A percentile compares a stretch with the other conserved stretches of the same genome.
Conservation (phyloP, 73 alveolate genomes). For the Uronychia setigera region DNA sequence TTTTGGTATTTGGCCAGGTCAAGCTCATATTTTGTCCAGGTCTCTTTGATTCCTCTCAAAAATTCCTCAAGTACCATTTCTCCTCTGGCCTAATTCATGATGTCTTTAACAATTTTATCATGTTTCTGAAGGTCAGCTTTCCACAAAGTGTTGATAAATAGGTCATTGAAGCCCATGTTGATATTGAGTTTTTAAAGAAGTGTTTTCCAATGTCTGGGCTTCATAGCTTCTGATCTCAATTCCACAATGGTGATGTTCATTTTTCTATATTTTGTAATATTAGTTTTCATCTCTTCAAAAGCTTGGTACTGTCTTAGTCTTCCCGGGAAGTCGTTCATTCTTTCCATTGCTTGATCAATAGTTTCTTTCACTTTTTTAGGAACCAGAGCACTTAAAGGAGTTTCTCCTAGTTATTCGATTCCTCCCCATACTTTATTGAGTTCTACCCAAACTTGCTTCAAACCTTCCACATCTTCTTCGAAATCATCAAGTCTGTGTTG, state of each 20-base stretch:
- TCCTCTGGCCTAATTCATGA: constrained; percentile 95
- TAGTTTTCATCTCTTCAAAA: constrained; percentile 94
- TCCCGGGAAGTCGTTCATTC: constrained; percentile 72
- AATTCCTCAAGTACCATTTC: constrained; percentile 95
- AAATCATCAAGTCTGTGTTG: constrained; percentile 83
- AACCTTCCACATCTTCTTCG: constrained; percentile 77
- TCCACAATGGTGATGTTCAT: constrained; percentile 88
- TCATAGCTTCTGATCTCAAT: constrained; percentile 98
- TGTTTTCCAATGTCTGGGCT: constrained; percentile 97
- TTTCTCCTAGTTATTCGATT: constrained; percentile 84
- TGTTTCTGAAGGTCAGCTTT: constrained; percentile 82
- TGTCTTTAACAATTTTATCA: constrained; percentile 89
- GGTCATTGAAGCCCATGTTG: constrained; percentile 73
- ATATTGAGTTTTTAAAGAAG: constrained; percentile 80
- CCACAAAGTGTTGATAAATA: constrained; percentile 80
- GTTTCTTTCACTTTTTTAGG: constrained; percentile 90
- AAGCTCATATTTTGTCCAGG: constrained; percentile 93
- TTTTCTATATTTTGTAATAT: constrained; percentile 80
- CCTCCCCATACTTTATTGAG: constrained; percentile 77
- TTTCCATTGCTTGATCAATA: constrained; percentile 77
- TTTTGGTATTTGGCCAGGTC: constrained; percentile 97
- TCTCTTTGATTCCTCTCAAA: constrained; percentile 85
- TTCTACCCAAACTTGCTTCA: constrained; percentile 90
- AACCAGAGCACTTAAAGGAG: constrained; percentile 93
- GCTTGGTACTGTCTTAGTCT: constrained; percentile 92